Evolutionary conservation across 2,329 filamentous ascomycete species (phyloP).

Genomic region (Xylaria sp.): DNA sequence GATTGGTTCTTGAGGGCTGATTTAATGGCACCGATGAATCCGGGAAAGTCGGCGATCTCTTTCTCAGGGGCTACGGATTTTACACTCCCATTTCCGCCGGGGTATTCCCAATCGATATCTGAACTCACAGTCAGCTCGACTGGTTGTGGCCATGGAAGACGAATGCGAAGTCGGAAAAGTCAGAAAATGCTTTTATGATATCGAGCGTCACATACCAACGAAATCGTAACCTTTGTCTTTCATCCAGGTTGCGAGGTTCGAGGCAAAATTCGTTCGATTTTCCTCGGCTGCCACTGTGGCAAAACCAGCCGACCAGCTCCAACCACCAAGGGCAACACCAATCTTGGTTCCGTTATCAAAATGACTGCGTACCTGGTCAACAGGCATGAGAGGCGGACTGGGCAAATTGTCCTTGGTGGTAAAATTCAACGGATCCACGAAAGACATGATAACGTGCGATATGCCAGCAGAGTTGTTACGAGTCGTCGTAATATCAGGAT

Average conservation of each 20-base stretch:
- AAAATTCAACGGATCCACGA: slow-evolving; percentile 10
- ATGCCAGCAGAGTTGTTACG: neutral
- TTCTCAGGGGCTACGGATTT: neutral
- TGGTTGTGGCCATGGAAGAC: too few relatives aligned
- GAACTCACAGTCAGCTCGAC: neutral
- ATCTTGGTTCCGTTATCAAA: slow-evolving; percentile 12
- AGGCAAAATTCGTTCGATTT: slow-evolving; percentile 4
- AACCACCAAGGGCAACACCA: slow-evolving; percentile 14
- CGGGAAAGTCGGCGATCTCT: slow-evolving; percentile 13
- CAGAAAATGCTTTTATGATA: neutral
- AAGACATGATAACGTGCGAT: slow-evolving; percentile 14
- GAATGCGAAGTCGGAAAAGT: neutral
- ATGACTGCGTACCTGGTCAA: neutral
- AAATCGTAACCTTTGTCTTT: slow-evolving; percentile 10
- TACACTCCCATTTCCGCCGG: slow-evolving; percentile 12
- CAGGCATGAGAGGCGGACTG: slow-evolving; percentile 1
- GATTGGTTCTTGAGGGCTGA: neutral
- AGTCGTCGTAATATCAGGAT: neutral
- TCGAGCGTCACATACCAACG: slow-evolving; percentile 9
- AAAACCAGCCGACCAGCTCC: slow-evolving; percentile 8
- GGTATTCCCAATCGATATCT: slow-evolving; percentile 19
- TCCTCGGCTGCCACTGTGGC: slow-evolving; percentile 1
- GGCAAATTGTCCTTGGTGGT: neutral
- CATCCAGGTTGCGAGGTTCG: slow-evolving; percentile 9
- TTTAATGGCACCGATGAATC: slow-evolving; percentile 5